Evolutionary conservation across 1,139 yeast species (phyloP), one percentile per base, ranked within the genome.

Genomic region (Debaryomyces psychrophilus): DNA sequence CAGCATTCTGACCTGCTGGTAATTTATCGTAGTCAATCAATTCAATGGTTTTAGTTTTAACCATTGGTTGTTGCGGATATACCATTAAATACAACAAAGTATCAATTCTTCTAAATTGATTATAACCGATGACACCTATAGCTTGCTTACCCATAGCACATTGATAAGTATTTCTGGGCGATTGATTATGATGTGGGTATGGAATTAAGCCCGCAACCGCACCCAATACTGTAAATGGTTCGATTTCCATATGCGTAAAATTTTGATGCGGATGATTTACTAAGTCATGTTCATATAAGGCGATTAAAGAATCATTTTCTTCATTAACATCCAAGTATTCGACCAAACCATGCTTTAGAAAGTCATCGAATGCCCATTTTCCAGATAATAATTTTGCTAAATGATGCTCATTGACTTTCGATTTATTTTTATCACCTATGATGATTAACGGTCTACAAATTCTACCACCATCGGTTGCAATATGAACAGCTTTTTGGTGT

Each of bases 91-190:
- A 93, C 54, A 95, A 74, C 59, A 93, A 72, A 0, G 99, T 95
- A 63, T 93, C 99, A 57, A 93, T 93, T 68, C 99, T 83, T 64
- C 90, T 82, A 71, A 93, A 88, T 69, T 93, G 99, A 67, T 93
- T 93, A 67, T 93, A 93, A 23, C 96, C 97, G 69, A 95, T 95
- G 7, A 98, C 98, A 55, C 99, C 99, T 68, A 93, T 93, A 18
- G 99, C 99, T 73, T 93, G 99, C 74, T 93, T 93, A 83, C 99
- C 99, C 99, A 93, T 93, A 65, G 99, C 99, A 81, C 97, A 93
- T 73, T 93, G 99, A 73, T 93, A 93, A 0, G 99, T 93, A 66
- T 93, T 93, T 80, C 99, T 86, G 42, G 99, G 99, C 4, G 97
- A 90, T 73, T 93, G 99, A 67, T 93, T 93, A 67, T 93, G 99